These are phyloP conservation scores for Pleurostoma richardsiae DNA, from an alignment of 2,329 filamentous ascomycete species.

Conservation along the genomic window DNA sequence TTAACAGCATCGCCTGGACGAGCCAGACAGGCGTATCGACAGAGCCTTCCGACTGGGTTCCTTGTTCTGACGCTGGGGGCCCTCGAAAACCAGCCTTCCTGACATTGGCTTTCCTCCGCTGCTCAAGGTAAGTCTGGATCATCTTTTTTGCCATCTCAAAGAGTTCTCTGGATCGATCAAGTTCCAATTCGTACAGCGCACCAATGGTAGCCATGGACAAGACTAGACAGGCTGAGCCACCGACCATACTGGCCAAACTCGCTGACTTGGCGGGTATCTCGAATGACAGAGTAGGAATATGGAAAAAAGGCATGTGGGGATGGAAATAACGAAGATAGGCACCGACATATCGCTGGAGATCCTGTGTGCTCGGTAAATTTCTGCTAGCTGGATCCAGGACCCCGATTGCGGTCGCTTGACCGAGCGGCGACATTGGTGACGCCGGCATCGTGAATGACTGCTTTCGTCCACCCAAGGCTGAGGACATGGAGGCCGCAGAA, in stretches of 20 bases:
- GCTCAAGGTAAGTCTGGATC: conserved; percentile 89
- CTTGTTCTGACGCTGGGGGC: conserved; percentile 40
- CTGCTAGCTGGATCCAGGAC: conserved; percentile 41
- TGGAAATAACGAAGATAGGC: conserved; percentile 92
- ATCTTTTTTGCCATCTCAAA: conserved; percentile 94
- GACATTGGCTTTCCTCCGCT: conserved; percentile 81
- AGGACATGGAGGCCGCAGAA: conserved; percentile 38
- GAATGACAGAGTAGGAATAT: conserved; percentile 87
- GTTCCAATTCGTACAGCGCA: conserved; percentile 78
- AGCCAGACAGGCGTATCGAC: conserved; percentile 86
- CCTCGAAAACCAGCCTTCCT: conserved; percentile 55
- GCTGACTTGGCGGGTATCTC: conserved; percentile 67
- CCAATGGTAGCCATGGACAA: conserved; percentile 78
- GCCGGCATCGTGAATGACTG: conserved; percentile 55
- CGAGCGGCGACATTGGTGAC: conserved; percentile 49
- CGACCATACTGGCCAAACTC: conserved; percentile 54
- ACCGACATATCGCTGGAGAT: conserved; percentile 85
- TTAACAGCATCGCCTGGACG: conserved; percentile 93
- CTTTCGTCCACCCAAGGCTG: conserved; percentile 54
- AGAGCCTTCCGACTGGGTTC: conserved; percentile 50
- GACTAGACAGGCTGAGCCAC: conserved; percentile 80
- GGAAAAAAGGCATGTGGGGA: conserved; percentile 90
- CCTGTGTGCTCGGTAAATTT: conserved; percentile 71
- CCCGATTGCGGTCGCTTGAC: conserved; percentile 42
- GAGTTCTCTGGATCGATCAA: conserved; percentile 71